phyloP scores from a whole-genome alignment of 2,329 filamentous ascomycete species.

The Aspergillus sp. region DNA sequence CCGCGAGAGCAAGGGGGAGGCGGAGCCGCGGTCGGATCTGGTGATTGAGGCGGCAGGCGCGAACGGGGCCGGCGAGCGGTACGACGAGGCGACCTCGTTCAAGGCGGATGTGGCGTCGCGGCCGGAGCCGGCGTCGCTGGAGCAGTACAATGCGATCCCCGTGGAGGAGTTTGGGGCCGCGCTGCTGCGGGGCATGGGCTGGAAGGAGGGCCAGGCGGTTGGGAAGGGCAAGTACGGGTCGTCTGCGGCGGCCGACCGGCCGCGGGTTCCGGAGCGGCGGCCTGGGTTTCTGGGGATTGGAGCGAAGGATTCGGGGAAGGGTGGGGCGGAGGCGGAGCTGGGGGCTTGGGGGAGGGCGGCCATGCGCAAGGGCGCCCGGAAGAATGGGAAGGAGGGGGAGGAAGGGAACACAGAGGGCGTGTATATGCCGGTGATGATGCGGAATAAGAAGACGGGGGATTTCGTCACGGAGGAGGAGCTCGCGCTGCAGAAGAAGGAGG shows the following conservation, averaged over 20 bases:
- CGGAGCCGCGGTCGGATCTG: constrained; percentile 45
- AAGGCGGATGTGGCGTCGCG: constrained; percentile 67
- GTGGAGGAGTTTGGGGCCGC: constrained; percentile 94
- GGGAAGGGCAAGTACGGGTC: constrained; percentile 52
- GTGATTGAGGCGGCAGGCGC: constrained; percentile 49
- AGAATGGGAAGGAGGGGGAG: constrained; percentile 49
- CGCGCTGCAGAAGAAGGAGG: constrained; percentile 50
- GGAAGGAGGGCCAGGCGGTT: constrained; percentile 69
- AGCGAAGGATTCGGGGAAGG: constrained; percentile 67
- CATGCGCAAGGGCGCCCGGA: constrained; percentile 56
- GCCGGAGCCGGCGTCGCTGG: constrained; percentile 72
- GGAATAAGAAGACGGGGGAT: constrained; percentile 63
- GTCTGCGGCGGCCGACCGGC: constrained; percentile 48
- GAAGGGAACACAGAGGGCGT: constrained; percentile 44
- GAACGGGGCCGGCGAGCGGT: constrained; percentile 17
- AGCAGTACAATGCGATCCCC: constrained; percentile 83
- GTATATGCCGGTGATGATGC: constrained; percentile 62
- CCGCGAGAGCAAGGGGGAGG: constrained; percentile 50
- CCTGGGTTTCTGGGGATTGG: constrained; percentile 85
- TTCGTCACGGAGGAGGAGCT: constrained; percentile 63
- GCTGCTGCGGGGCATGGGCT: constrained; percentile 89
- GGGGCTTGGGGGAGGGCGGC: constrained; percentile 73
- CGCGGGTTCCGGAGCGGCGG: constrained; percentile 66
- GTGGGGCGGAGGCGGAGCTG: constrained; percentile 63
- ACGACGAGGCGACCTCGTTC: constrained; percentile 60